Evolutionary conservation across 108 stramenopile genomes (phyloP), one percentile per base, ranked within the genome.

Genomic region (Nitzschia sp.): DNA sequence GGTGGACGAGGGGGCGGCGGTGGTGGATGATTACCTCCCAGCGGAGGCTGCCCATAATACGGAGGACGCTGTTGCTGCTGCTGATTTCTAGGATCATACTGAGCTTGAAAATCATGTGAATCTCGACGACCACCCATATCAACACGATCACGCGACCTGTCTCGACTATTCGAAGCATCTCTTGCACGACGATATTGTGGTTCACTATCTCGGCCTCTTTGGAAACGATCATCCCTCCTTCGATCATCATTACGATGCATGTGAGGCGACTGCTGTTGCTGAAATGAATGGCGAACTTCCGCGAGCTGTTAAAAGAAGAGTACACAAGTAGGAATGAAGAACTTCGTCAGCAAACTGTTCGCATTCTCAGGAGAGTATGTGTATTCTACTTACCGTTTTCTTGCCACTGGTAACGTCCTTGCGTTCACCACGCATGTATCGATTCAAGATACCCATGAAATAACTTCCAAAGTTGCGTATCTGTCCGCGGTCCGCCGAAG

Each of bases 371-470:
- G n/a, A n/a, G n/a, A n/a, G n/a, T 15, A 8, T 17, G 57, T 27
- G 13, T 22, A 52, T n/a, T 52, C 5, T 9, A 61, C 60, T 3
- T 61, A 61, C 60, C 41, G 60, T 61, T 25, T 61, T 61, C 26
- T 61, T 61, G 2, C 60, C 60, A 27, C 60, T 61, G 25, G 60
- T 61, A 22, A 61, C 60, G 23, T 61, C 60, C 41, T 61, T 61
- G 35, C 60, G 60, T 59, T 83, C 82, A 27, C 87, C 84, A 22
- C 87, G 73, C 77, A 86, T 84, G 75, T 93, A 93, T 5, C 89
- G 81, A 80, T 91, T 93, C 74, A 93, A 68, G 52, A 93, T 93
- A 30, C 92, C 92, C 87, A 90, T 90, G 53, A 83, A 83, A 54
- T 85, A 84, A 38, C 72, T 77, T n/a, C 76, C 83, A 68, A 94